phyloP scores from a whole-genome alignment of 257 asterid genomes.

The Rhazya stricta region DNA sequence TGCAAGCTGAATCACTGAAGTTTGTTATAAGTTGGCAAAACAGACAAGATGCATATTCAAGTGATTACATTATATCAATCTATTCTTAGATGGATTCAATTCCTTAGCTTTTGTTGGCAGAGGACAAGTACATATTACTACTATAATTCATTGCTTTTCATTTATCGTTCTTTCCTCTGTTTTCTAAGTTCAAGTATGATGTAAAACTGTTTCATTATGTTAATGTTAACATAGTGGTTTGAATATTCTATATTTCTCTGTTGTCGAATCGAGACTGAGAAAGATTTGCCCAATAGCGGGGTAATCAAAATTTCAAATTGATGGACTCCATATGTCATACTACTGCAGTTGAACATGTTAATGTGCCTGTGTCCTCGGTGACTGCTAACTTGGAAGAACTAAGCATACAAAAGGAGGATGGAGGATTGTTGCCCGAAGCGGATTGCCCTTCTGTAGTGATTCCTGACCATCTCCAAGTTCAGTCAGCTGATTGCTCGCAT shows the following conservation, averaged over 20 bases:
- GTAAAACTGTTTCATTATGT: neutral
- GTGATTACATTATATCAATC: neutral
- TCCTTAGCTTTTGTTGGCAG: neutral
- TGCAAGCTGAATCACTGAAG: neutral
- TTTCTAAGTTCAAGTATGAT: neutral
- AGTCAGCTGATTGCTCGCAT: slow-evolving; percentile 73
- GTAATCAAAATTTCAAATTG: neutral
- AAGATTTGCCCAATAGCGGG: neutral
- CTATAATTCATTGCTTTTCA: neutral
- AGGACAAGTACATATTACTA: neutral
- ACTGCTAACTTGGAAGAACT: slow-evolving; percentile 52
- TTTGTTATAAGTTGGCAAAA: neutral
- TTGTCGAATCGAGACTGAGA: neutral
- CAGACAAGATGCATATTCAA: neutral
- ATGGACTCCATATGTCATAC: slow-evolving; percentile 6
- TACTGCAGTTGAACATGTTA: slow-evolving; percentile 56
- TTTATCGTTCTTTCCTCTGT: neutral
- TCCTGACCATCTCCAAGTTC: slow-evolving; percentile 81
- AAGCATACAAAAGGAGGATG: slow-evolving; percentile 47
- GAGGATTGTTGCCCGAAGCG: slow-evolving; percentile 39
- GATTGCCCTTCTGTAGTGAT: slow-evolving; percentile 61
- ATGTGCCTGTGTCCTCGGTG: slow-evolving; percentile 44
- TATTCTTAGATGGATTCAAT: neutral
- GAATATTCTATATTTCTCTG: neutral
- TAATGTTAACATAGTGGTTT: neutral